These are phyloP conservation scores for Hyphochytrium catenoides DNA, from an alignment of 352 stramenopile genomes.

Conservation along the genomic window DNA sequence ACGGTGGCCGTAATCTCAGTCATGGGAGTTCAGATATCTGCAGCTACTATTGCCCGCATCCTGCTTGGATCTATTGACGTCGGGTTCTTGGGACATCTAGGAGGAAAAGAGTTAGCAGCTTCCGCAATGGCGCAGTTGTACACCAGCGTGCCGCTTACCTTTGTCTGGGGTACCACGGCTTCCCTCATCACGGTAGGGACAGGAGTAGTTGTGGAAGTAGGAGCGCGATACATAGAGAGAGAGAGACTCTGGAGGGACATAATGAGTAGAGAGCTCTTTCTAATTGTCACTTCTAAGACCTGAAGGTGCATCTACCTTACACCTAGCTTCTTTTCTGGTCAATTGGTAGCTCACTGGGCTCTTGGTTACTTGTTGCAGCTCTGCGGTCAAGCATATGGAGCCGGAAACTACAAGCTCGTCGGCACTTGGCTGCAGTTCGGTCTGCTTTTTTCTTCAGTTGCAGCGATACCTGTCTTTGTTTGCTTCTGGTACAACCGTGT, in stretches of 20 bases:
- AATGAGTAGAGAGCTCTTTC: too few relatives aligned
- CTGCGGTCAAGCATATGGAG: slow-evolving; percentile 43
- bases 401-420: slow-evolving; percentile 42
- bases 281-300: too few relatives aligned
- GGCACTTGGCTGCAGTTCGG: slow-evolving; percentile 49
- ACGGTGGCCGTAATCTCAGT: too few relatives aligned
- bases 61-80: too few relatives aligned
- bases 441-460: slow-evolving; percentile 29
- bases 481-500: slow-evolving; percentile 52
- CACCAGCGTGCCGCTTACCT: slow-evolving; percentile 43
- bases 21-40: too few relatives aligned
- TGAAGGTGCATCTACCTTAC: too few relatives aligned
- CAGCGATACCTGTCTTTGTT: slow-evolving; percentile 39
- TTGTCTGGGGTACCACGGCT: slow-evolving; percentile 44
- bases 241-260: too few relatives aligned
- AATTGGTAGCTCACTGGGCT: too few relatives aligned
- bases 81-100: slow-evolving; percentile 45
- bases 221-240: neutral
- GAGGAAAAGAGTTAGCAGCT: slow-evolving; percentile 35
- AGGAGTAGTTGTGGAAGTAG: neutral
- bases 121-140: slow-evolving; percentile 41
- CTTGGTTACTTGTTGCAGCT: too few relatives aligned
- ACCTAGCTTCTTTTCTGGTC: too few relatives aligned
- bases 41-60: too few relatives aligned
- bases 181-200: slow-evolving; percentile 29